Conservation (phyloP, 164 flowering plant genomes). For the Santalum album region DNA sequence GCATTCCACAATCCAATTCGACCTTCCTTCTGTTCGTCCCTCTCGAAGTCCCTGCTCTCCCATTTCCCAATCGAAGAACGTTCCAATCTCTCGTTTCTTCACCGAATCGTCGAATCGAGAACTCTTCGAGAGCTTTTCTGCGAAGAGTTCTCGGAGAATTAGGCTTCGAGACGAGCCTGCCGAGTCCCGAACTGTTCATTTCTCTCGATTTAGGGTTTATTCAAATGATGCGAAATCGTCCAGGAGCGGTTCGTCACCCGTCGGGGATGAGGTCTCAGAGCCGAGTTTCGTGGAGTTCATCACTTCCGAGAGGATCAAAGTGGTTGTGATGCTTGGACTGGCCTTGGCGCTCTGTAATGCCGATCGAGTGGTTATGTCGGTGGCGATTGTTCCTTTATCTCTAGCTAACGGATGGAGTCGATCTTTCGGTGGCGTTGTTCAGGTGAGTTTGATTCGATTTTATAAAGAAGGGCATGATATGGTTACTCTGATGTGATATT, state of each 20-base stretch:
- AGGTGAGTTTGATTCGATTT: slow-evolving; percentile 32
- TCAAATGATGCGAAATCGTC: slow-evolving; percentile 23
- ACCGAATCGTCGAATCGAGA: neutral
- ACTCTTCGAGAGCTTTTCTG: neutral
- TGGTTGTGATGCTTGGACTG: slow-evolving; percentile 76
- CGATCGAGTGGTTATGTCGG: slow-evolving; percentile 96
- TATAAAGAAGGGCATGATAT: no score
- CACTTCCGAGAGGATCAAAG: slow-evolving; percentile 93
- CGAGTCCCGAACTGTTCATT: slow-evolving; percentile 1
- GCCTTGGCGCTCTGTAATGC: slow-evolving; percentile 88
- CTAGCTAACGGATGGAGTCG: slow-evolving; percentile 68
- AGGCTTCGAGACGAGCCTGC: slow-evolving; percentile 4
- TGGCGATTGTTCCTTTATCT: slow-evolving; percentile 86
- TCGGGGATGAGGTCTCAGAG: slow-evolving; percentile 10
- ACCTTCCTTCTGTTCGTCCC: slow-evolving; percentile 1
- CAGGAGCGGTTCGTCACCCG: slow-evolving; percentile 10
- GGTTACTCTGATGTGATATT: no score
- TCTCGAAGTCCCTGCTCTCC: neutral
- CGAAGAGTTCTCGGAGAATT: neutral
- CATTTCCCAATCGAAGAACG: neutral
- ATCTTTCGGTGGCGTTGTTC: slow-evolving; percentile 87
- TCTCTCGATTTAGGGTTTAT: slow-evolving; percentile 19
- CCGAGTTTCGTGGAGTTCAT: slow-evolving; percentile 70
- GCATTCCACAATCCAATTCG: no score
- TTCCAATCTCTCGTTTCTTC: neutral